phyloP scores from a whole-genome alignment of 768 basidiomycete genomes.

The Pisolithus albus region DNA sequence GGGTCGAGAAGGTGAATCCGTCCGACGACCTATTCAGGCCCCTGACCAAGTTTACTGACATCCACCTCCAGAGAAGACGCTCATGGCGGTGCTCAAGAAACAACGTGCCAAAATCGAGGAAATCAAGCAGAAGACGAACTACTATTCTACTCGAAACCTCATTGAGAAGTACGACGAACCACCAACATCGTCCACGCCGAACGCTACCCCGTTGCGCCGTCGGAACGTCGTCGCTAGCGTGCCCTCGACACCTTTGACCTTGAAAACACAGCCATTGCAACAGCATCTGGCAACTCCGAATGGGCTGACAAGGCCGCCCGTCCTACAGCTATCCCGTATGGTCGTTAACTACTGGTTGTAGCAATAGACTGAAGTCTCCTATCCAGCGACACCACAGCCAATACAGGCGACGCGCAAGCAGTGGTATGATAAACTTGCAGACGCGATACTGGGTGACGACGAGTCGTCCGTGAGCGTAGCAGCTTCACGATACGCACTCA shows the following conservation, averaged over 20 bases:
- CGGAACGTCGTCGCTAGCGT: conserved; percentile 28
- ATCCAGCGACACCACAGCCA: conserved; percentile 33
- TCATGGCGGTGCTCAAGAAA: conserved; percentile 65
- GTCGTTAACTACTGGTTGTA: conserved; percentile 4
- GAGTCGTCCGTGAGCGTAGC: conserved; percentile 37
- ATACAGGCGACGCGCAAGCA: conserved; percentile 54
- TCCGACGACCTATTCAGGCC: no score
- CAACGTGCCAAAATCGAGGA: conserved; percentile 87
- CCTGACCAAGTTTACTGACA: not conserved
- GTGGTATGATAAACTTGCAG: conserved; percentile 86
- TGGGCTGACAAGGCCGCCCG: conserved; percentile 17
- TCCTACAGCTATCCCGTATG: conserved; percentile 36
- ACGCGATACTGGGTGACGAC: conserved; percentile 79
- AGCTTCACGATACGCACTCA: conserved; percentile 67
- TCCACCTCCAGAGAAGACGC: conserved; percentile 57
- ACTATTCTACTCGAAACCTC: conserved; percentile 84
- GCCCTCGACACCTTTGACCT: conserved; percentile 29
- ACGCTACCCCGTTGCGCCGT: conserved; percentile 37
- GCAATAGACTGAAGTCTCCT: conserved; percentile 6
- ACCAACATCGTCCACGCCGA: conserved; percentile 20
- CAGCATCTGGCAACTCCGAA: conserved; percentile 17
- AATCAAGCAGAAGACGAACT: conserved; percentile 97
- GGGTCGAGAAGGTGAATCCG: conserved; percentile 60
- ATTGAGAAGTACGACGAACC: conserved; percentile 84
- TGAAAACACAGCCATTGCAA: conserved; percentile 14